Evolutionary conservation across 441 rosid genomes (phyloP), one percentile per base, ranked within the genome.

Genomic region (Gossypium laxum): DNA sequence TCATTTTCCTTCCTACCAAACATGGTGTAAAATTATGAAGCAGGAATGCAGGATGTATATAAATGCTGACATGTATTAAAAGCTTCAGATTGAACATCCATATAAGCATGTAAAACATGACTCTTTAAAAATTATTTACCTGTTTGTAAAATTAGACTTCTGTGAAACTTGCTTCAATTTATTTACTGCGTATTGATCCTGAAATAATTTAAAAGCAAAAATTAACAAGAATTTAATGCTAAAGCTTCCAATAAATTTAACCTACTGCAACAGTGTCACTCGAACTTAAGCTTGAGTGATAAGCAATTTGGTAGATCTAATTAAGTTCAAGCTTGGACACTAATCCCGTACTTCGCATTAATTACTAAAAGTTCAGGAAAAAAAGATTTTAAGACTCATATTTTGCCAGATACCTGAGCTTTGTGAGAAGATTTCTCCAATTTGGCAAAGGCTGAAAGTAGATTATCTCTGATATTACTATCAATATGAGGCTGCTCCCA

Each of bases 121-220:
- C 21, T 32, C 55, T 41, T 7, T 30, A 47, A 48, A 48, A 41
- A 0, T 22, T 19, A 21, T 3, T 45, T 87, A 95, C 99, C 96
- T 91, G 83, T 95, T 95, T 54, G 82, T 86, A 82, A 85, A 95
- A 75, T 81, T 83, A 8, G 93, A 75, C 71, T 86, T 92, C 70
- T 87, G 86, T 1, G 91, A 83, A 17, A 88, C 88, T 77, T 95
- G 91, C 74, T 70, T 85, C 87, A 95, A 74, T 77, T 88, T 91
- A 78, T 86, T 86, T 76, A 92, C 86, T 21, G 93, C 99, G 52
- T 80, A 85, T 4, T 83, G 79, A 75, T 95, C 99, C 99, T 95
- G 92, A 81, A 84, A 81, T 34, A 22, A 69, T 71, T 70, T 24
- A n/a, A 75, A 8, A 75, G 72, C 12, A 32, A 45, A 74, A 61